Evolutionary conservation across 176 grass and related monocot species (phyloP).

Genomic region (Phyllostachys edulis): DNA sequence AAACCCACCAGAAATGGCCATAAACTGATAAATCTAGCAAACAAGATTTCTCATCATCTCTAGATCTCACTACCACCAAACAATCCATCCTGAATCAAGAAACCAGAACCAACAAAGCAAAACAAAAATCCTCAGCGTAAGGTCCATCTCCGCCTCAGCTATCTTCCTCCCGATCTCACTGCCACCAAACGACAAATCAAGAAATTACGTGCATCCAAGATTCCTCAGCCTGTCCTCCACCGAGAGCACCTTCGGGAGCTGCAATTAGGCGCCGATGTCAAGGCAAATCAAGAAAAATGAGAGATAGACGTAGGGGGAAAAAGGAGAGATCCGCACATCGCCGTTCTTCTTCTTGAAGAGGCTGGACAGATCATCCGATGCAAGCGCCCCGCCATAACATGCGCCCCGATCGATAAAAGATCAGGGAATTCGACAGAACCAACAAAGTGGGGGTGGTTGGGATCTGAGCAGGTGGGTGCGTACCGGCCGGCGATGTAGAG

Average conservation of each 20-base stretch:
- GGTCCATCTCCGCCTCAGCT: too few species aligned
- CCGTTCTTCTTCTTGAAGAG: conserved; percentile 70
- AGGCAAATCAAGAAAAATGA: background rate
- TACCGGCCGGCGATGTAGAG: conserved; percentile 87
- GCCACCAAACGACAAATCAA: too few species aligned
- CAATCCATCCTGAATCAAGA: too few species aligned
- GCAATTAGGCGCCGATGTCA: conserved; percentile 16
- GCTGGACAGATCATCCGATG: conserved; percentile 57
- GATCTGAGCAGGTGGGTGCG: conserved; percentile 21
- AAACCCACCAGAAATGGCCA: too few species aligned
- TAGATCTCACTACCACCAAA: too few species aligned
- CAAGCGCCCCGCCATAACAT: conserved; percentile 87
- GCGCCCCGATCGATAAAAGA: background rate
- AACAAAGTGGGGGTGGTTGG: background rate
- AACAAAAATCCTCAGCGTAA: too few species aligned
- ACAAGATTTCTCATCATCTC: too few species aligned
- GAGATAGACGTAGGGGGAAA: too few species aligned
- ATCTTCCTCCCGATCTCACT: too few species aligned
- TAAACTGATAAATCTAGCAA: too few species aligned
- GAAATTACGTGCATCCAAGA: too few species aligned
- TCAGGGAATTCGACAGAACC: background rate
- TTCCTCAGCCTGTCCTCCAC: conserved; percentile 78
- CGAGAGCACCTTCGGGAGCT: conserved; percentile 76
- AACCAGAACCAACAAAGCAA: too few species aligned
- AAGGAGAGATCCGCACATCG: conserved; percentile 58